Evolutionary conservation across 176 grass and related monocot species (phyloP).

Genomic region (Oryza longistaminata): DNA sequence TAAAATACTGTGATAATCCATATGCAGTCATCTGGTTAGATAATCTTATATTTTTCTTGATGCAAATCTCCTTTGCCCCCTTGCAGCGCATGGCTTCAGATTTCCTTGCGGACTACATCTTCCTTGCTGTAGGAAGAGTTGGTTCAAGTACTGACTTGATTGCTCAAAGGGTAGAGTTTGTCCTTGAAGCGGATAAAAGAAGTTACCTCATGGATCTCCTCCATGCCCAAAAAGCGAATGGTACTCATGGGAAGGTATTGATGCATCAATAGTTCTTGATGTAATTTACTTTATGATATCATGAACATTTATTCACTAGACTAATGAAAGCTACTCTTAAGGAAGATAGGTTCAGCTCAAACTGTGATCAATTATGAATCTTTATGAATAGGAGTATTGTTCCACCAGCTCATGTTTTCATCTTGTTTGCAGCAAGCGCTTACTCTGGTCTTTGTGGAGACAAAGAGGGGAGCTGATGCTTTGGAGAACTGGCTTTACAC

Average conservation of each 20-base stretch:
- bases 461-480: conserved; percentile 93
- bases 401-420: conserved; percentile 9
- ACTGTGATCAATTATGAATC: not conserved
- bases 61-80: not conserved
- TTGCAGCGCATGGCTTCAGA: conserved; percentile 84
- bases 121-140: conserved; percentile 98
- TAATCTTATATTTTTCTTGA: not conserved
- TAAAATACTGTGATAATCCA: not conserved
- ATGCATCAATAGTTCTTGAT: not conserved
- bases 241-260: conserved; percentile 76
- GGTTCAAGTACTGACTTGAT: conserved; percentile 98
- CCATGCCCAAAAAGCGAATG: conserved; percentile 84
- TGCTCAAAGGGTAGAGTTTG: conserved; percentile 89
- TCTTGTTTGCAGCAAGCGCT: conserved; percentile 62
- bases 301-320: not conserved
- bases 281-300: conserved; percentile 13
- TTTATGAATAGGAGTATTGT: not conserved
- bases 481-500: conserved; percentile 89
- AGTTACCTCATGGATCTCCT: conserved; percentile 97
- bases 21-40: not conserved
- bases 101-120: conserved; percentile 83
- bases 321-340: not conserved
- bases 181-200: conserved; percentile 86
- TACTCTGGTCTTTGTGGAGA: conserved; percentile 96
- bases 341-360: not conserved